A percentile compares a stretch with the other conserved stretches of the same genome.
These are phyloP conservation scores for Cinchona pubescens DNA, from an alignment of 257 asterid genomes.

Conservation along the genomic window DNA sequence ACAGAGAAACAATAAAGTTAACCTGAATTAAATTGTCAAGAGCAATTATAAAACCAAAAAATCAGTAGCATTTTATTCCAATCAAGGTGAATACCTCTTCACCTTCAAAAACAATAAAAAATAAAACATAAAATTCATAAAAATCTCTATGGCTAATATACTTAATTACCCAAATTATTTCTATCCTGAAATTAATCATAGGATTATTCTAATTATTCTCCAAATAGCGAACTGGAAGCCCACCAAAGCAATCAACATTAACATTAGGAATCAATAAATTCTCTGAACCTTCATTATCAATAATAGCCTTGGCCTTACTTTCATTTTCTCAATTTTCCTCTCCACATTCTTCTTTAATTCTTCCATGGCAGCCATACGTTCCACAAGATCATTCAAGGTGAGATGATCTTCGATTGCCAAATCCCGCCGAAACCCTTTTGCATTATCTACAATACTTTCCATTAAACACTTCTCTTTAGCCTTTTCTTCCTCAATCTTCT, in stretches of 20 bases:
- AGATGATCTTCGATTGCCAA: not conserved
- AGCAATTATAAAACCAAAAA: no score
- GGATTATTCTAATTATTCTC: no score
- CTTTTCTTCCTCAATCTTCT: not conserved
- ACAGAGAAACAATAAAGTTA: no score
- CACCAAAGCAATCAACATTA: not conserved
- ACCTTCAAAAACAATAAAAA: no score
- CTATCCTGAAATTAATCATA: no score
- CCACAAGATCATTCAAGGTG: not conserved
- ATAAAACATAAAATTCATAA: no score
- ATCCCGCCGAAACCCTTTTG: not conserved
- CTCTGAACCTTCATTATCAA: not conserved
- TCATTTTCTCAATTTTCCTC: no score
- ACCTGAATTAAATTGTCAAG: no score
- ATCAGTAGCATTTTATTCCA: no score
- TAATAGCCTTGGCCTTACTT: not conserved
- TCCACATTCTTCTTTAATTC: not conserved
- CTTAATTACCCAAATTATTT: no score
- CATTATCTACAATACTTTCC: not conserved
- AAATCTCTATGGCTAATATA: no score
- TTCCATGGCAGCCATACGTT: not conserved
- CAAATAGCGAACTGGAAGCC: not conserved
- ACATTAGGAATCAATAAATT: not conserved
- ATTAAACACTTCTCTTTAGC: not conserved
- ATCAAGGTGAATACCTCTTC: no score